phyloP scores from a whole-genome alignment of 257 asterid species.

The Anisodus tanguticus region DNA sequence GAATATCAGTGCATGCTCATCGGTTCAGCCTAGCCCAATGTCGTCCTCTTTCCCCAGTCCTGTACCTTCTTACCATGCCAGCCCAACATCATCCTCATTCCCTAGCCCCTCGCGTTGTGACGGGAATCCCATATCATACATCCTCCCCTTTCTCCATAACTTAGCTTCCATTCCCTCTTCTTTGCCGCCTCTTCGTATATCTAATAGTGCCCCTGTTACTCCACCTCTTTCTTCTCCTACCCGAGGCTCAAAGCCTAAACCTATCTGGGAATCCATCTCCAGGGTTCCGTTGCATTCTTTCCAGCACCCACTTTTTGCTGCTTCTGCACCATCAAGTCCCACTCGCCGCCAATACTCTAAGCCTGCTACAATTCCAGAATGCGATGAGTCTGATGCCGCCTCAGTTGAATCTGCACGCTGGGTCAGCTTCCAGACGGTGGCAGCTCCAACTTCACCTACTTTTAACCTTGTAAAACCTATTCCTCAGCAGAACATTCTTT shows the following conservation, averaged over 20 bases:
- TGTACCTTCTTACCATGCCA: constrained; percentile 35
- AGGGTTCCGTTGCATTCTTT: constrained; percentile 18
- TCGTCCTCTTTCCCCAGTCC: constrained; percentile 35
- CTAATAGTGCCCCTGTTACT: constrained; percentile 35
- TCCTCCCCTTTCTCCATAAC: constrained; percentile 31
- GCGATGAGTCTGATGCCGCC: constrained; percentile 56
- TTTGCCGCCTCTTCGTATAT: constrained; percentile 35
- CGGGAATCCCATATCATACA: neutral
- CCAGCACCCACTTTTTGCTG: constrained; percentile 27
- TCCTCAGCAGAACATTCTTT: constrained; percentile 42
- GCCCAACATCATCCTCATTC: constrained; percentile 33
- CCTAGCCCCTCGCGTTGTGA: constrained; percentile 35
- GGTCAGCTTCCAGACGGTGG: constrained; percentile 48
- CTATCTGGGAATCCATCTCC: constrained; percentile 24
- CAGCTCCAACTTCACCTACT: constrained; percentile 66
- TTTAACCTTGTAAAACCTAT: constrained; percentile 62
- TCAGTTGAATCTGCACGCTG: constrained; percentile 46
- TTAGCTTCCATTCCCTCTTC: constrained; percentile 32
- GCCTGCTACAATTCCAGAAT: constrained; percentile 78
- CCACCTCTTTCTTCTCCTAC: constrained; percentile 33
- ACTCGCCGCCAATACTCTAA: constrained; percentile 54
- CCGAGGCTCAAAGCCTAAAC: constrained; percentile 22
- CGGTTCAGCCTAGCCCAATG: constrained; percentile 33
- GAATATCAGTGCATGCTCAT: constrained; percentile 29
- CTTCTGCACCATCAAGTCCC: constrained; percentile 58